phyloP scores from a whole-genome alignment of 208 protist species.

The Trypanosoma melophagium region DNA sequence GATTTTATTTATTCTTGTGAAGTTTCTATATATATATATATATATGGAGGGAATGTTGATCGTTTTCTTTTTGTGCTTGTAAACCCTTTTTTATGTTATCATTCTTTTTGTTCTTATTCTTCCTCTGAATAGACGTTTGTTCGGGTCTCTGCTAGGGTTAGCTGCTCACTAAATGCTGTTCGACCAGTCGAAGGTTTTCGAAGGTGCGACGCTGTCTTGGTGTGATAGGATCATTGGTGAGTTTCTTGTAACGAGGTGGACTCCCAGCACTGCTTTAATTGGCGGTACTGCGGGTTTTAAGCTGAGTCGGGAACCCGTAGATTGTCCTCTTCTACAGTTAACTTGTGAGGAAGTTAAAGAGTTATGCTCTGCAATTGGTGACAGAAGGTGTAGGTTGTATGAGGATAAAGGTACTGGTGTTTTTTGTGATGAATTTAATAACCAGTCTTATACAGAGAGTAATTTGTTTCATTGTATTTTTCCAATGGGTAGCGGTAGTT shows the following conservation, averaged over 20 bases:
- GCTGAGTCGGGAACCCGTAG: background rate
- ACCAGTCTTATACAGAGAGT: background rate
- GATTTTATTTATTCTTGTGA: too few relatives aligned
- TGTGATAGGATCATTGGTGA: slow-evolving; percentile 3
- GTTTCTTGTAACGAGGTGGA: background rate
- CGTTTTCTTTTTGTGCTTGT: too few relatives aligned
- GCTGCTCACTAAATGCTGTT: slow-evolving; percentile 2
- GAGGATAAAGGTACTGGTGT: background rate
- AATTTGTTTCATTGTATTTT: slow-evolving; percentile 14
- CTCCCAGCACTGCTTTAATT: background rate
- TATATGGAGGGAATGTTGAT: too few relatives aligned
- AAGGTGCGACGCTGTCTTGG: slow-evolving; percentile 13
- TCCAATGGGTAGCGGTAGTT: slow-evolving; percentile 19
- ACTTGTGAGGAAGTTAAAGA: background rate
- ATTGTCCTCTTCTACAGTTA: slow-evolving; percentile 1
- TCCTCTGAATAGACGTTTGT: background rate
- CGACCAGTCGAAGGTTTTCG: background rate
- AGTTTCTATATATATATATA: too few relatives aligned
- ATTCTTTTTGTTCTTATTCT: background rate
- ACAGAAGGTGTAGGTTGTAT: background rate
- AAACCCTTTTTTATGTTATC: too few relatives aligned
- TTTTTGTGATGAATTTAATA: background rate
- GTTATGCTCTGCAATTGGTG: background rate
- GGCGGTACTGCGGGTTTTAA: background rate
- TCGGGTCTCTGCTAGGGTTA: background rate